Conservation (phyloP, 257 asterid genomes). For the Primulina huaijiensis region DNA sequence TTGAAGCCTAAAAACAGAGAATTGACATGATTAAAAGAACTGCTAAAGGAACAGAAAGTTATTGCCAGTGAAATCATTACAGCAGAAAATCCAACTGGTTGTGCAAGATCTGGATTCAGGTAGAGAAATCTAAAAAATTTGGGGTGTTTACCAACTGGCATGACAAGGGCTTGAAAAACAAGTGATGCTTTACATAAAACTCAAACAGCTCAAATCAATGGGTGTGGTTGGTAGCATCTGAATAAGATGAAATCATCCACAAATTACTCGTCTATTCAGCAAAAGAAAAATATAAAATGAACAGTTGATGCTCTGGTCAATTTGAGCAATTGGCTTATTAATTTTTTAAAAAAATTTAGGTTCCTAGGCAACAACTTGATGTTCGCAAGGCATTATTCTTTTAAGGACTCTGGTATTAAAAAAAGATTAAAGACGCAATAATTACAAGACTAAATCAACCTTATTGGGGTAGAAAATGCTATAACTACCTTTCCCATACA, state of each 20-base stretch:
- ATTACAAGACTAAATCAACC: constrained; percentile 12
- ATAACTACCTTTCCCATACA: constrained; percentile 82
- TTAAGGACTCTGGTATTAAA: constrained; percentile 6
- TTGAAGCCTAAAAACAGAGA: background rate
- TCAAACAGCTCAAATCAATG: background rate
- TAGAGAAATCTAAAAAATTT: background rate
- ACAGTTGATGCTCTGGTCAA: background rate
- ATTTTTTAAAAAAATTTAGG: background rate
- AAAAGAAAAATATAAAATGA: constrained; percentile 5
- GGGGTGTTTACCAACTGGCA: background rate
- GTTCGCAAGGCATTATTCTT: background rate
- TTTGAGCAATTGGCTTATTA: background rate
- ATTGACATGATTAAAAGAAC: constrained; percentile 16
- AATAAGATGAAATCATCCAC: constrained; percentile 1
- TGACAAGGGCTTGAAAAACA: background rate
- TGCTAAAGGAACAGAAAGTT: constrained; percentile 18
- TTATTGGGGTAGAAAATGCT: background rate
- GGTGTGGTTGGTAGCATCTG: background rate
- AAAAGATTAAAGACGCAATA: constrained; percentile 4
- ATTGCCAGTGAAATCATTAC: constrained; percentile 16
- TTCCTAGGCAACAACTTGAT: background rate
- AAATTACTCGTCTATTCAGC: background rate
- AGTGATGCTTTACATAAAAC: background rate
- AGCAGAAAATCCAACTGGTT: constrained; percentile 8
- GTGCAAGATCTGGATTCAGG: background rate